phyloP scores from a whole-genome alignment of 148 eudicot genomes.

The Rhododendron molle region DNA sequence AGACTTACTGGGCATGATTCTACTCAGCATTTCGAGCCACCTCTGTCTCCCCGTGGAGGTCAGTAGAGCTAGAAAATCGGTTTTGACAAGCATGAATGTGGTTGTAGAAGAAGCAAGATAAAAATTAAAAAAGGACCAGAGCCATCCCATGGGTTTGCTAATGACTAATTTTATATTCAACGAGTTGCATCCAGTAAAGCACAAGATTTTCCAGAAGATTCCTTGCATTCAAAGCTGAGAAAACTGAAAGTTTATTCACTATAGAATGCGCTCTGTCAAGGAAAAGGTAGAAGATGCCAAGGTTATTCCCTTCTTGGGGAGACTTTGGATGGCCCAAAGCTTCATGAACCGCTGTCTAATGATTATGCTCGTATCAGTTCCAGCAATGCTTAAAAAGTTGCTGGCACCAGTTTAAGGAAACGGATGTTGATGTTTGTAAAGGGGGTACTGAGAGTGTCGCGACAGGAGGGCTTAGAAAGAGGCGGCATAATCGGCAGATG shows the following conservation, averaged over 20 bases:
- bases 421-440: constrained; percentile 50
- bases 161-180: constrained; percentile 1
- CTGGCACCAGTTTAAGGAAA: constrained; percentile 37
- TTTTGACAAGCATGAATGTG: not conserved
- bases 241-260: constrained; percentile 33
- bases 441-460: constrained; percentile 60
- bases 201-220: constrained; percentile 19
- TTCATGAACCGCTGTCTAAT: constrained; percentile 22
- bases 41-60: too few species aligned
- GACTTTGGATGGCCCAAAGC: constrained; percentile 16
- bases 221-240: constrained; percentile 53
- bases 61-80: not conserved
- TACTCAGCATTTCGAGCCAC: too few species aligned
- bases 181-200: not conserved
- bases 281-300: constrained; percentile 62
- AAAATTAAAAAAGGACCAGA: constrained; percentile 19
- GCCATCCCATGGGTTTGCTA: constrained; percentile 19
- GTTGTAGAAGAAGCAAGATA: constrained; percentile 17
- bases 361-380: constrained; percentile 6
- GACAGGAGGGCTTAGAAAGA: constrained; percentile 58
- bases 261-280: constrained; percentile 46
- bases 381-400: not conserved
- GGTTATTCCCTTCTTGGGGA: constrained; percentile 27
- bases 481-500: constrained; percentile 40
- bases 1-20: too few species aligned